A percentile compares a stretch with the other conserved stretches of the same genome.
Evolutionary conservation across 208 protist species (phyloP).

Genomic region (Angomonas desouzai): DNA sequence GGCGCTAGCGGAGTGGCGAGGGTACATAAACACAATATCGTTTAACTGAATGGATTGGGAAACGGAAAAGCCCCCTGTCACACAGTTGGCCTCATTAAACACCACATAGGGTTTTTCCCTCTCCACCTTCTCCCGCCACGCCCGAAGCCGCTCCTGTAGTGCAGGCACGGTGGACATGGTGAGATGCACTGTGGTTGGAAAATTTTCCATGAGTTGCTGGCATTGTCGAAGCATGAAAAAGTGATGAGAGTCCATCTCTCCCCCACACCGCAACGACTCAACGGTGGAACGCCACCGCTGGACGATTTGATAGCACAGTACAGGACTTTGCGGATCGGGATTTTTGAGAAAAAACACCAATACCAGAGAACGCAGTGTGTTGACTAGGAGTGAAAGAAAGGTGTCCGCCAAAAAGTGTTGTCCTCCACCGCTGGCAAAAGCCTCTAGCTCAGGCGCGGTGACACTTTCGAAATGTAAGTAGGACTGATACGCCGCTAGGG

Average conservation of each 20-base stretch:
- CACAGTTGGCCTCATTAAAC: not conserved
- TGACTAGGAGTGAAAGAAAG: not conserved
- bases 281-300: not conserved
- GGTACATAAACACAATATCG: not conserved
- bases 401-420: not conserved
- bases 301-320: too few species aligned
- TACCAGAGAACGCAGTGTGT: not conserved
- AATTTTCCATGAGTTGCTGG: not conserved
- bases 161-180: not conserved
- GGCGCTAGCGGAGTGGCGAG: not conserved
- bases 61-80: not conserved
- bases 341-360: not conserved
- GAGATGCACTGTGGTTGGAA: not conserved
- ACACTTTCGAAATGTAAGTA: not conserved
- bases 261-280: not conserved
- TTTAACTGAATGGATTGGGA: not conserved
- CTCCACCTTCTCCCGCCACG: not conserved
- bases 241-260: not conserved
- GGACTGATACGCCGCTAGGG: not conserved
- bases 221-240: slow-evolving; percentile 9
- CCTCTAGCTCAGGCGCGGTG: not conserved
- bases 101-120: not conserved
- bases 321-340: too few species aligned
- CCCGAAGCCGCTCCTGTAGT: not conserved
- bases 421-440: not conserved